Evolutionary conservation across 495 filamentous ascomycete genomes (phyloP).

Genomic region (Podospora comata): DNA sequence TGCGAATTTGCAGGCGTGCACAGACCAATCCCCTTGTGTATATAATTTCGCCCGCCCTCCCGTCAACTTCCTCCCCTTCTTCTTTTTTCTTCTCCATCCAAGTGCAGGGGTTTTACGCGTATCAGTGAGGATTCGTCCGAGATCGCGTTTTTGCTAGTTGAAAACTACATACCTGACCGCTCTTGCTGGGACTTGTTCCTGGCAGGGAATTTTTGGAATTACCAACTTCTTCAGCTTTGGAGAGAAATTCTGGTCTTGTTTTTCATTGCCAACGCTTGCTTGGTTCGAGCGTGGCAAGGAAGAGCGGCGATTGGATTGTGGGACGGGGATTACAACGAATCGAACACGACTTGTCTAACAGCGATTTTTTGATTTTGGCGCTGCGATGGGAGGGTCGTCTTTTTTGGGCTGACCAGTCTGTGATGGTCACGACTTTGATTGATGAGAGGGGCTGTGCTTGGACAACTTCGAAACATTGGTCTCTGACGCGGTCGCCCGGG

Average conservation of each 20-base stretch:
- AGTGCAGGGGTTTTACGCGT: conserved; percentile 49
- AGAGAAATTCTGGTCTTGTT: conserved; percentile 19
- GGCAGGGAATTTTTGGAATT: conserved; percentile 36
- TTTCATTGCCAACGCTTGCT: conserved; percentile 34
- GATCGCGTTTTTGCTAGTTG: conserved; percentile 57
- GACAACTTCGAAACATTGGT: conserved; percentile 6
- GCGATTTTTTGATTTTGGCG: neutral
- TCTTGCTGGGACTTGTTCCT: conserved; percentile 32
- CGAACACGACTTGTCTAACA: neutral
- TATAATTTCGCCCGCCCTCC: conserved; percentile 13
- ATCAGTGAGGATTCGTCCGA: conserved; percentile 57
- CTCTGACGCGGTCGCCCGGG: neutral
- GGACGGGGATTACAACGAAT: neutral
- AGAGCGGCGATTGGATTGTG: conserved; percentile 15
- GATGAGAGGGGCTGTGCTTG: neutral
- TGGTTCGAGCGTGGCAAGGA: conserved; percentile 29
- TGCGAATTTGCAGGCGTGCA: conserved; percentile 26
- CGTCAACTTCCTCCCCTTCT: conserved; percentile 18
- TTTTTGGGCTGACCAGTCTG: conserved; percentile 1
- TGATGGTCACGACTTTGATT: conserved; percentile 1
- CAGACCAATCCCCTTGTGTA: conserved; percentile 22
- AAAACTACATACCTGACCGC: conserved; percentile 55
- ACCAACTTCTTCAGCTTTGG: conserved; percentile 24
- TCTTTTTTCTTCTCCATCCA: conserved; percentile 33
- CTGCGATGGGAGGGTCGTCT: neutral